Evolutionary conservation across 148 eudicot genomes (phyloP).

Genomic region (Suaeda aralocaspica): DNA sequence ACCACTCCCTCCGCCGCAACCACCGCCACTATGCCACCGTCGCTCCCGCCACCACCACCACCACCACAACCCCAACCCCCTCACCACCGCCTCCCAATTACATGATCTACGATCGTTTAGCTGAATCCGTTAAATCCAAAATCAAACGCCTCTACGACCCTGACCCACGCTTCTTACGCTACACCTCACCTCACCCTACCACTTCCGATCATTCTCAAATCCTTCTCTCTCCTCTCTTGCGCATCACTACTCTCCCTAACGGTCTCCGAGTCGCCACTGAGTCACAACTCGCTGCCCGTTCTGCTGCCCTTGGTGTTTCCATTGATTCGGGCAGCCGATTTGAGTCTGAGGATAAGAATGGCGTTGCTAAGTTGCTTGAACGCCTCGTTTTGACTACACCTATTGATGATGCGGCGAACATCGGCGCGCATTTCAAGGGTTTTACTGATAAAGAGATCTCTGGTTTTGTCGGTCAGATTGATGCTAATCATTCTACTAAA

Average conservation of each 20-base stretch:
- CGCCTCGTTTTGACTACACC: constrained; percentile 40
- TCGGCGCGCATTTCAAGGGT: constrained; percentile 44
- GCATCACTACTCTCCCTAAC: constrained; percentile 55
- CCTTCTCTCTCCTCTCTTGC: constrained; percentile 47
- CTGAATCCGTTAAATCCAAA: constrained; percentile 38
- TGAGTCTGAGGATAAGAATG: constrained; percentile 47
- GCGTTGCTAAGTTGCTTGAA: constrained; percentile 46
- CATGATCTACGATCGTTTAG: constrained; percentile 43
- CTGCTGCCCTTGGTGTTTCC: constrained; percentile 43
- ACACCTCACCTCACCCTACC: constrained; percentile 36
- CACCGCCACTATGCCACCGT: constrained; percentile 25
- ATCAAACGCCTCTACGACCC: constrained; percentile 31
- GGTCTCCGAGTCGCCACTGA: constrained; percentile 78
- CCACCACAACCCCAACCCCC: constrained; percentile 11
- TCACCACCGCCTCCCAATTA: constrained; percentile 28
- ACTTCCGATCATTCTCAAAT: constrained; percentile 37
- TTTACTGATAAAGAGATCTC: constrained; percentile 38
- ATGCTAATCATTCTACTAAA: constrained; percentile 26
- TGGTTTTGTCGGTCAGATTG: constrained; percentile 25
- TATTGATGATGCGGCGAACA: constrained; percentile 39
- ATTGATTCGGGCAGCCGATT: constrained; percentile 57
- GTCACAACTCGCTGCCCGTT: constrained; percentile 40
- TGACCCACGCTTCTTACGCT: constrained; percentile 38
- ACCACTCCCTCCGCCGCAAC: not conserved
- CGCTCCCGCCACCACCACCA: constrained; percentile 8